These are phyloP conservation scores for Hericium alpestre DNA, from an alignment of 768 basidiomycete species.

Conservation along the genomic window DNA sequence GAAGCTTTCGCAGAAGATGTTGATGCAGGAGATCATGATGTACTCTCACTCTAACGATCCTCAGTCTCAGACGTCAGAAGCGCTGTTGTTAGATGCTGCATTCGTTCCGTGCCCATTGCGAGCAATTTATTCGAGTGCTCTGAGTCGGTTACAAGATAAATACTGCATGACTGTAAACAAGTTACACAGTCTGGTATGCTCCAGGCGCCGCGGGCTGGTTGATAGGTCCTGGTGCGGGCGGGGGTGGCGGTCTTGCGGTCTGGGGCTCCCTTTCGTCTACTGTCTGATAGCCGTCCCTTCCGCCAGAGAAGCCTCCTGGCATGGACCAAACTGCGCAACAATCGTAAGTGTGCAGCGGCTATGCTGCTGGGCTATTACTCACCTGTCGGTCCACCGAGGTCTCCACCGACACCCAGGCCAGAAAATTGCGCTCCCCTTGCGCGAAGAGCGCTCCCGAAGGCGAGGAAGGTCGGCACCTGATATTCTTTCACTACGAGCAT, in stretches of 20 bases:
- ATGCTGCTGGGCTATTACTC: not conserved
- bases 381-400: constrained; percentile 26
- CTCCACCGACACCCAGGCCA: constrained; percentile 23
- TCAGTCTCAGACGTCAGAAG: too few relatives aligned
- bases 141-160: not conserved
- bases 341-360: not conserved
- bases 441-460: constrained; percentile 23
- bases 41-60: too few relatives aligned
- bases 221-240: constrained; percentile 13
- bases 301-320: constrained; percentile 30
- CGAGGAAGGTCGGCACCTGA: constrained; percentile 27
- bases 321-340: constrained; percentile 29
- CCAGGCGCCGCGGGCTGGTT: constrained; percentile 18
- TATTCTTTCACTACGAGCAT: not conserved
- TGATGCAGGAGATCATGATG: too few relatives aligned
- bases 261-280: constrained; percentile 21
- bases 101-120: too few relatives aligned
- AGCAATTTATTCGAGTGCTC: not conserved
- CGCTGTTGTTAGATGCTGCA: too few relatives aligned
- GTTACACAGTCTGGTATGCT: constrained; percentile 24
- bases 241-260: constrained; percentile 15
- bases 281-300: constrained; percentile 26
- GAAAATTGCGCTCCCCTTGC: constrained; percentile 25
- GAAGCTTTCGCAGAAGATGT: too few relatives aligned
- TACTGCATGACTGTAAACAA: not conserved